phyloP scores from a whole-genome alignment of 2,329 filamentous ascomycete genomes.

The Clathrospora elynae region DNA sequence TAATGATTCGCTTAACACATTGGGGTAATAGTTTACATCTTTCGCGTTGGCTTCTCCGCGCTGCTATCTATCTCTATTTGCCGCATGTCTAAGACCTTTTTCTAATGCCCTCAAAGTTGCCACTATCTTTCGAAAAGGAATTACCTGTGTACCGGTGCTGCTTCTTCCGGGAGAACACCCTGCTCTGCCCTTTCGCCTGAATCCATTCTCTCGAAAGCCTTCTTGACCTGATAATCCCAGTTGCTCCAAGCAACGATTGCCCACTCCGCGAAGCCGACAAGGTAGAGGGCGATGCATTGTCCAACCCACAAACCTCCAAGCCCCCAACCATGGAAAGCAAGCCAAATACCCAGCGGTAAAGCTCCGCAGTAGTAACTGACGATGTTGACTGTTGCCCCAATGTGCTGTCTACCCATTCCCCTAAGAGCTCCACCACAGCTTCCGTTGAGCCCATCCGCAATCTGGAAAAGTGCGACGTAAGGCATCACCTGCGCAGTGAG shows the following conservation, averaged over 20 bases:
- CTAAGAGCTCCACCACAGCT: constrained; percentile 79
- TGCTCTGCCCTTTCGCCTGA: constrained; percentile 51
- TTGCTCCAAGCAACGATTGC: constrained; percentile 75
- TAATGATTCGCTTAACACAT: constrained; percentile 29
- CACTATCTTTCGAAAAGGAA: not conserved
- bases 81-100: constrained; percentile 26
- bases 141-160: constrained; percentile 24
- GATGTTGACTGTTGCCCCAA: constrained; percentile 81
- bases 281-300: constrained; percentile 72
- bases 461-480: constrained; percentile 86
- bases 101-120: constrained; percentile 17
- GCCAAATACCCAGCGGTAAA: constrained; percentile 78
- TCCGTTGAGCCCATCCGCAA: constrained; percentile 85
- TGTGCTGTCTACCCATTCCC: constrained; percentile 85
- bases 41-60: constrained; percentile 23
- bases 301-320: constrained; percentile 81
- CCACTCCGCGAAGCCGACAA: constrained; percentile 81
- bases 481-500: constrained; percentile 81
- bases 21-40: constrained; percentile 28
- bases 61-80: constrained; percentile 33
- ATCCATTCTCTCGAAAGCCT: constrained; percentile 74
- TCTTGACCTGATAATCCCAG: constrained; percentile 75
- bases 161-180: constrained; percentile 35
- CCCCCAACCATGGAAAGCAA: constrained; percentile 87
- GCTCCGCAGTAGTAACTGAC: constrained; percentile 84